Evolutionary conservation across 805 yeast genomes (phyloP), one percentile per base, ranked within the genome.

Genomic region (Yueomyces sp.): DNA sequence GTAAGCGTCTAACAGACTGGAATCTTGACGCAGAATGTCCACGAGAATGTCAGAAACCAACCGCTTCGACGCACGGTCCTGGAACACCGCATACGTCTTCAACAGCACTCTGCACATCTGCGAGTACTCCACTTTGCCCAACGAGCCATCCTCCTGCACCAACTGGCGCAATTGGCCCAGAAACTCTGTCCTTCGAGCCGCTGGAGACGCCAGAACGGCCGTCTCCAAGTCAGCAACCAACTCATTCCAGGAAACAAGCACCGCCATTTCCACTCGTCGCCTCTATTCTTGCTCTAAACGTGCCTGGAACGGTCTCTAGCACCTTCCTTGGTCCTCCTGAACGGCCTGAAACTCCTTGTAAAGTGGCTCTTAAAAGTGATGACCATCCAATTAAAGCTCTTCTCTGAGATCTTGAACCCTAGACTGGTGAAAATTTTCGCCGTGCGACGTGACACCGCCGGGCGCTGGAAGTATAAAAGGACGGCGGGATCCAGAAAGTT

Each of bases 41-140:
- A 58, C 56, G 42, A 79, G 68, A 3, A 70, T 62, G 11, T 56
- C 49, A 31, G 62, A 48, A 4, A 75, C 72, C 40, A 64, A 60
- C 38, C 56, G 55, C 43, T 79, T 66, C 12, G 81, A 74, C 40
- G 56, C 59, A 8, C 62, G 49, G 53, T 79, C 84, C 48, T 67
- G 72, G 47, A 76, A 77, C 51, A 66, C 67, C 40, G 62, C 59
- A 57, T 65, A 77, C 3, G 80, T 71, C 40, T 65, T 66, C 48
- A 79, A 61, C 40, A 78, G 56, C 12, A 50, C 53, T 5, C 56
- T 36, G 3, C 69, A 60, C 5, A 67, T 53, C 40, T 55, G 52
- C 26, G 56, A 52, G 37, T 65, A 52, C 50, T 52, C 54, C 26
- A 48, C 44, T 29, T 47, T 44, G 44, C 50, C 55, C 38, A 50